Percentiles rank a stretch among this genome's conserved stretches.
Evolutionary conservation across 2,329 filamentous ascomycete species (phyloP).

Genomic region (Colletotrichum neosansevieriae): DNA sequence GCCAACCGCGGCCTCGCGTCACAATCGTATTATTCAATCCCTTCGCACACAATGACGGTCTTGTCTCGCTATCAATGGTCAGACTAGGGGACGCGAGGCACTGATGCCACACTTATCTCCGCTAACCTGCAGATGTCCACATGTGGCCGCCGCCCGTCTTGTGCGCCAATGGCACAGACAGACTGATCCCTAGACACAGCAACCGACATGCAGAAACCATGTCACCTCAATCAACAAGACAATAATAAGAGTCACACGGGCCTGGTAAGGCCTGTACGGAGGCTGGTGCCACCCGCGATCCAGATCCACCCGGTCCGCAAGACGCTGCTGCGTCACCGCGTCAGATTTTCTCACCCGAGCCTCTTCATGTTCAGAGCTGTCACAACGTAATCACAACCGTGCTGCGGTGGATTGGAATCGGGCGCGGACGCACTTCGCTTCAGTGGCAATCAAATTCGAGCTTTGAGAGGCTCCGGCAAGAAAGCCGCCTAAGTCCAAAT

Average conservation of each 20-base stretch:
- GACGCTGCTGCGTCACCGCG: slow-evolving; percentile 28
- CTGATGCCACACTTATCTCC: slow-evolving; percentile 38
- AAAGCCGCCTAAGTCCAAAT: too few species aligned
- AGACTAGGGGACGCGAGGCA: slow-evolving; percentile 28
- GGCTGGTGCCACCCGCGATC: slow-evolving; percentile 36
- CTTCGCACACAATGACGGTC: slow-evolving; percentile 20
- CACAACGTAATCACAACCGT: neutral
- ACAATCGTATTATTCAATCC: slow-evolving; percentile 27
- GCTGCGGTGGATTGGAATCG: too few species aligned
- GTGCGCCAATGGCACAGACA: slow-evolving; percentile 36
- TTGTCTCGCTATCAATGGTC: slow-evolving; percentile 34
- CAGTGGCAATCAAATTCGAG: too few species aligned
- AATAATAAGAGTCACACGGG: slow-evolving; percentile 37
- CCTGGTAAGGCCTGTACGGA: slow-evolving; percentile 7
- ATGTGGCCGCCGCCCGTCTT: slow-evolving; percentile 30
- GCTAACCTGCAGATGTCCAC: slow-evolving; percentile 37
- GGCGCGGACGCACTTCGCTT: too few species aligned
- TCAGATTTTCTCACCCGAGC: slow-evolving; percentile 16
- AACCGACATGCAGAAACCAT: slow-evolving; percentile 17
- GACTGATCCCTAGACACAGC: slow-evolving; percentile 15
- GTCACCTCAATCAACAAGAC: slow-evolving; percentile 20
- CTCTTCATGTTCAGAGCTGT: neutral
- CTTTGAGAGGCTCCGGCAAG: too few species aligned
- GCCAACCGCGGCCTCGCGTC: slow-evolving; percentile 14
- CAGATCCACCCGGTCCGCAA: slow-evolving; percentile 28